Conservation (phyloP, 805 yeast species). For the Candida methanosorbosa region DNA sequence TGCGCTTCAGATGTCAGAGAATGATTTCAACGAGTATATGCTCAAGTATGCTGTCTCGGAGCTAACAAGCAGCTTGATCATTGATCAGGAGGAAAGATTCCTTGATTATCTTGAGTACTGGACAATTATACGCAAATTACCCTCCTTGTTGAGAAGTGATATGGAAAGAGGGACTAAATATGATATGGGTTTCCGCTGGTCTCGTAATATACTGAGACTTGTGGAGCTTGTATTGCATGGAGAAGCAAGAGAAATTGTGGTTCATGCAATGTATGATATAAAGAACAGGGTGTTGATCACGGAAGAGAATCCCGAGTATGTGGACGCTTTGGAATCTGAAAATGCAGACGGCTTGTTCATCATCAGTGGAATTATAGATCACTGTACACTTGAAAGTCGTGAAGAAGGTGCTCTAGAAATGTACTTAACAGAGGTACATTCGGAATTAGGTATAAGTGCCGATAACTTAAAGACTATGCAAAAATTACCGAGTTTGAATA, state of each 20-base stretch:
- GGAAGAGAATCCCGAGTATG: background rate
- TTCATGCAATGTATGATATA: conserved; percentile 42
- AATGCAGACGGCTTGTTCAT: conserved; percentile 26
- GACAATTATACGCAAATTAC: too few relatives aligned
- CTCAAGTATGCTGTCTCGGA: too few relatives aligned
- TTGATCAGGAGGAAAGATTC: too few relatives aligned
- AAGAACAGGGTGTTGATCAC: conserved; percentile 5
- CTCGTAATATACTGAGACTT: conserved; percentile 33
- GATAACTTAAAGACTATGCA: too few relatives aligned
- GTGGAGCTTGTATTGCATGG: conserved; percentile 34
- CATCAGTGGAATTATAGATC: conserved; percentile 61
- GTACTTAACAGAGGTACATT: conserved; percentile 12
- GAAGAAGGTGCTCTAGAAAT: conserved; percentile 8
- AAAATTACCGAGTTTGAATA: too few relatives aligned
- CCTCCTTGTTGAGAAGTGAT: too few relatives aligned
- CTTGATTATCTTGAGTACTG: too few relatives aligned
- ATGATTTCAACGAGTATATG: too few relatives aligned
- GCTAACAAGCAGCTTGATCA: too few relatives aligned
- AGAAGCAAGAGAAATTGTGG: conserved; percentile 53
- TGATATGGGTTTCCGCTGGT: conserved; percentile 22
- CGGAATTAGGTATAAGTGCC: conserved; percentile 3
- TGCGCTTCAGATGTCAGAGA: too few relatives aligned
- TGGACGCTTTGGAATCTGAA: conserved; percentile 1
- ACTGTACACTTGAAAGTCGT: conserved; percentile 22
- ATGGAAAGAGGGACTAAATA: background rate